Percentiles rank a stretch among this genome's conserved stretches.
These are phyloP conservation scores for Venturia carpophila DNA, from an alignment of 2,329 filamentous ascomycete genomes.

Conservation along the genomic window DNA sequence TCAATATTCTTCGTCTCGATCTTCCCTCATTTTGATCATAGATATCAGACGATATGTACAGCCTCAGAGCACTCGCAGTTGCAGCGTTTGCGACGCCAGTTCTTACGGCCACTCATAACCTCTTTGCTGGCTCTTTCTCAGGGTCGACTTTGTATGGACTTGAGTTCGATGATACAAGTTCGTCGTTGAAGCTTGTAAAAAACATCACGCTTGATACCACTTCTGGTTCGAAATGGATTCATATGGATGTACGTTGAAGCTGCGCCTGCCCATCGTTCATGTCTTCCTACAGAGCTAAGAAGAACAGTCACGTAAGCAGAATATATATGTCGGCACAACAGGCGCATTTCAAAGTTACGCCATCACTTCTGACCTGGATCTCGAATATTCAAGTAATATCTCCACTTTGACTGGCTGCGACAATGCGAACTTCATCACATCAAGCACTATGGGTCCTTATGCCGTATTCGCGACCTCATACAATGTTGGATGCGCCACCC, in stretches of 20 bases:
- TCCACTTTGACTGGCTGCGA: conserved; percentile 15
- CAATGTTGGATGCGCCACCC: not conserved
- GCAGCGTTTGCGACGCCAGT: conserved; percentile 12
- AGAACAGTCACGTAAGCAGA: conserved; percentile 13
- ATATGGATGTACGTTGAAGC: conserved; percentile 15
- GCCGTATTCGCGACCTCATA: not conserved
- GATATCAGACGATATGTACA: not conserved
- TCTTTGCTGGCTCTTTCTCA: conserved; percentile 18
- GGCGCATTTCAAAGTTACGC: conserved; percentile 20
- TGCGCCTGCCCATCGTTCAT: not conserved
- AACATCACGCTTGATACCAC: conserved; percentile 18
- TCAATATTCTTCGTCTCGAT: not conserved
- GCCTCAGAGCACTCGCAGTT: not conserved
- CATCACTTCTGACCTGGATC: conserved; percentile 16
- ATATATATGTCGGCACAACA: conserved; percentile 18
- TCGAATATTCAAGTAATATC: conserved; percentile 9
- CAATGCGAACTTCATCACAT: not conserved
- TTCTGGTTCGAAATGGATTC: conserved; percentile 19
- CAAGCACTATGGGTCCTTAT: not conserved
- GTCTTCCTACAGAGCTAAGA: not conserved
- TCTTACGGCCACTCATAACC: conserved; percentile 17
- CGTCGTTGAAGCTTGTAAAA: conserved; percentile 15
- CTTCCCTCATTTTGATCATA: not conserved
- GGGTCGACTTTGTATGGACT: conserved; percentile 17
- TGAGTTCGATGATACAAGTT: conserved; percentile 18